Evolutionary conservation across 768 basidiomycete species (phyloP).

Genomic region (Kwoniella pini): DNA sequence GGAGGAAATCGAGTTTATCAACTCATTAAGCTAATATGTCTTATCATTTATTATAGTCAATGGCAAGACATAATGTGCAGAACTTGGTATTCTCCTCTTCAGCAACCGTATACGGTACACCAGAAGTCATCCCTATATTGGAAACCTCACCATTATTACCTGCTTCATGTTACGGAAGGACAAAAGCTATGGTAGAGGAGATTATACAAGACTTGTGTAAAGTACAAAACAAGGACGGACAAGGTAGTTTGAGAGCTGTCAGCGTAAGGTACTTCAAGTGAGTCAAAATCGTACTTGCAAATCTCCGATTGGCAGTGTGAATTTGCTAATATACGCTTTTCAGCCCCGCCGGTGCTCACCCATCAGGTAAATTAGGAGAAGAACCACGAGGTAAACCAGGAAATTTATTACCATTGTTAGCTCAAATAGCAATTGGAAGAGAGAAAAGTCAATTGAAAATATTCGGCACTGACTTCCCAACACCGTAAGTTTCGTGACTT

Average conservation of each 20-base stretch:
- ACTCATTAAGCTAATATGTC: too few species aligned
- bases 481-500: conserved; percentile 68
- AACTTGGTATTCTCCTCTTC: conserved; percentile 96
- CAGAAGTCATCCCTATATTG: conserved; percentile 87
- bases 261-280: conserved; percentile 94
- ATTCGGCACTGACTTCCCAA: conserved; percentile 97
- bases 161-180: conserved; percentile 90
- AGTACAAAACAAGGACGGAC: conserved; percentile 22
- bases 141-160: conserved; percentile 84
- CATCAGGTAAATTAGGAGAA: conserved; percentile 91
- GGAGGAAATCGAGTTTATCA: too few species aligned
- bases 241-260: conserved; percentile 59
- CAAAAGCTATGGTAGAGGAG: conserved; percentile 92
- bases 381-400: conserved; percentile 94
- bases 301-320: too few species aligned
- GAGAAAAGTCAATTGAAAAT: conserved; percentile 70
- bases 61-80: conserved; percentile 78
- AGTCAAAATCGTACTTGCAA: conserved; percentile 20
- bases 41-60: conserved; percentile 60
- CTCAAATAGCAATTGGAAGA: conserved; percentile 91
- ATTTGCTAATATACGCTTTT: too few species aligned
- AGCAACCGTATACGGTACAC: conserved; percentile 96
- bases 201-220: conserved; percentile 81
- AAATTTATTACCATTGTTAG: conserved; percentile 88
- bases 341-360: conserved; percentile 97